Evolutionary conservation across 768 basidiomycete genomes (phyloP).

Genomic region (Tricholoma furcatifolium): DNA sequence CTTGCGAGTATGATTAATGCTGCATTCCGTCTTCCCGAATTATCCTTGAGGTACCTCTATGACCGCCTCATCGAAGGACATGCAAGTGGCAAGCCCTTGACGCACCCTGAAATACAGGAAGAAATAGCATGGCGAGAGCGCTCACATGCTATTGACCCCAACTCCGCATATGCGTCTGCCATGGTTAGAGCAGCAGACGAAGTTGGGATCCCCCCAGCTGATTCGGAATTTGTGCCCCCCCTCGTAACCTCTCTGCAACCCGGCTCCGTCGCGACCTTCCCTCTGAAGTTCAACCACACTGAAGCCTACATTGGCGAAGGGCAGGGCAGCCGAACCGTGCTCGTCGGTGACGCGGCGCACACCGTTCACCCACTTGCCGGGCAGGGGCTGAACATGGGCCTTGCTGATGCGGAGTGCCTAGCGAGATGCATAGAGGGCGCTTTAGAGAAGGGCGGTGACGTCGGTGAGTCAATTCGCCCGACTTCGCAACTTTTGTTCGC

Average conservation of each 20-base stretch:
- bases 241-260: constrained; percentile 68
- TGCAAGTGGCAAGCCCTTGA: constrained; percentile 41
- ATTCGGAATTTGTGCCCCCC: constrained; percentile 70
- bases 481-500: neutral
- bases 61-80: constrained; percentile 57
- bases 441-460: constrained; percentile 68
- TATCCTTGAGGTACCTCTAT: constrained; percentile 70
- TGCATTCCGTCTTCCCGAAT: constrained; percentile 80
- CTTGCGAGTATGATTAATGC: constrained; percentile 82
- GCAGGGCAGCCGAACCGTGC: constrained; percentile 65
- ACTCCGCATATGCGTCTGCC: constrained; percentile 62
- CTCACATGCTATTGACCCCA: constrained; percentile 61
- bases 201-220: constrained; percentile 59
- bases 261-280: constrained; percentile 84
- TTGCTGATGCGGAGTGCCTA: constrained; percentile 80
- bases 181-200: constrained; percentile 23
- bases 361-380: constrained; percentile 94
- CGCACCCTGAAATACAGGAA: constrained; percentile 46
- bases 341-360: constrained; percentile 96
- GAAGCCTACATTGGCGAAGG: constrained; percentile 83
- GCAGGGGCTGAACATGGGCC: constrained; percentile 93
- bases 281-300: constrained; percentile 82
- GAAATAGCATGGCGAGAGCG: constrained; percentile 75
- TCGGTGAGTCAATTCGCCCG: constrained; percentile 53
- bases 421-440: constrained; percentile 60